Conservation (phyloP, 2,329 filamentous ascomycete species). For the Ophiostoma angusticollis region DNA sequence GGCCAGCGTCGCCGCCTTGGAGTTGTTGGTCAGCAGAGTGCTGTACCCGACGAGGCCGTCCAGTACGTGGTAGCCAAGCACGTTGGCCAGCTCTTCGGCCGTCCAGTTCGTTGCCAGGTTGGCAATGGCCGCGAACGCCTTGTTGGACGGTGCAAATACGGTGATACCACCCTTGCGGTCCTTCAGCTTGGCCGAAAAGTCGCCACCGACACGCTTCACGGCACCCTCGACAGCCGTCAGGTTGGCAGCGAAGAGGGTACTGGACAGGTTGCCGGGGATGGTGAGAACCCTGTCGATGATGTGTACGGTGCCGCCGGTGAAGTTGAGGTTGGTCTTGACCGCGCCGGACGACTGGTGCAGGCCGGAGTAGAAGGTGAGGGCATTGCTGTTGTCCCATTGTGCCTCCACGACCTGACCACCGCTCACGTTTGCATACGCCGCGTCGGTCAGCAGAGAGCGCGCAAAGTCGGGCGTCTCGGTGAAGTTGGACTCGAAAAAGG, state of each 20-base stretch:
- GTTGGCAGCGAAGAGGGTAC: background rate
- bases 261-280: background rate
- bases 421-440: conserved; percentile 1
- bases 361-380: conserved; percentile 1
- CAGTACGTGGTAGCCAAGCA: conserved; percentile 1
- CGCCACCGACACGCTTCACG: background rate
- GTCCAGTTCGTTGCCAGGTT: conserved; percentile 1
- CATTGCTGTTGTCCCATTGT: background rate
- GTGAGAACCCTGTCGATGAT: conserved; percentile 1
- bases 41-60: conserved; percentile 1
- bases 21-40: background rate
- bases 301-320: background rate
- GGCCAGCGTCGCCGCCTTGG: background rate
- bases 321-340: conserved; percentile 1
- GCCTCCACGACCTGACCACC: conserved; percentile 1
- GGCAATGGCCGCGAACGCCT: background rate
- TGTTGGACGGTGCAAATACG: background rate
- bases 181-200: background rate
- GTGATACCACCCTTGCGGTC: background rate
- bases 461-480: background rate
- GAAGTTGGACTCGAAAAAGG: conserved; percentile 1
- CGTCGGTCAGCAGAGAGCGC: background rate
- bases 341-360: background rate
- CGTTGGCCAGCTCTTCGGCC: background rate
- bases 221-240: background rate